A percentile compares a stretch with the other conserved stretches of the same genome.
Evolutionary conservation across 345 rosid genomes (phyloP).

Genomic region (Lagerstroemia speciosa): DNA sequence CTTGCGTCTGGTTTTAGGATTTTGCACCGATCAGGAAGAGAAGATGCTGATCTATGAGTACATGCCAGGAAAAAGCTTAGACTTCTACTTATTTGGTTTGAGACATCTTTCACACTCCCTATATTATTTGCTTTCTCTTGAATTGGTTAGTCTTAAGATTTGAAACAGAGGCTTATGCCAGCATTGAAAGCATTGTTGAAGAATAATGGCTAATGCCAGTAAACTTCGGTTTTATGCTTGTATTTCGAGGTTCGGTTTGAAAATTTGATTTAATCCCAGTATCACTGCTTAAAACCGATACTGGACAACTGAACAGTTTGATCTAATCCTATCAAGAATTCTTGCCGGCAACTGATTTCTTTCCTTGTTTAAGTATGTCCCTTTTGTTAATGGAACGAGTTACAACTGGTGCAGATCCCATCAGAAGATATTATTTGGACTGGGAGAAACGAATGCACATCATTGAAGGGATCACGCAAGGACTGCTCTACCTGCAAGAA

Average conservation of each 20-base stretch:
- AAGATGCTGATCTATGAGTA: slow-evolving; percentile 35
- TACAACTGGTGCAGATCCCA: slow-evolving; percentile 18
- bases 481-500: slow-evolving; percentile 42
- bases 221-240: no score
- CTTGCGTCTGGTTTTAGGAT: slow-evolving; percentile 25
- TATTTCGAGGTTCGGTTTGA: no score
- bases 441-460: slow-evolving; percentile 27
- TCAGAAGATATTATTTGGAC: slow-evolving; percentile 11
- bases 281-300: no score
- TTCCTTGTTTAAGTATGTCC: background rate
- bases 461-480: slow-evolving; percentile 39
- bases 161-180: background rate
- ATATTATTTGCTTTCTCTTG: background rate
- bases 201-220: no score
- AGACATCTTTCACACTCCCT: background rate
- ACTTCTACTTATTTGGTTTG: slow-evolving; percentile 26
- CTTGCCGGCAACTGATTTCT: no score
- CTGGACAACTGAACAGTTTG: no score
- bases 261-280: no score
- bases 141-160: background rate
- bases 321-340: no score
- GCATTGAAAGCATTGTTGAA: background rate
- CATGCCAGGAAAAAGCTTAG: slow-evolving; percentile 29
- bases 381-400: background rate
- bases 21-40: slow-evolving; percentile 28